phyloP scores from a whole-genome alignment of 1,284 basidiomycete species.

The Macrocystidia cucumis region DNA sequence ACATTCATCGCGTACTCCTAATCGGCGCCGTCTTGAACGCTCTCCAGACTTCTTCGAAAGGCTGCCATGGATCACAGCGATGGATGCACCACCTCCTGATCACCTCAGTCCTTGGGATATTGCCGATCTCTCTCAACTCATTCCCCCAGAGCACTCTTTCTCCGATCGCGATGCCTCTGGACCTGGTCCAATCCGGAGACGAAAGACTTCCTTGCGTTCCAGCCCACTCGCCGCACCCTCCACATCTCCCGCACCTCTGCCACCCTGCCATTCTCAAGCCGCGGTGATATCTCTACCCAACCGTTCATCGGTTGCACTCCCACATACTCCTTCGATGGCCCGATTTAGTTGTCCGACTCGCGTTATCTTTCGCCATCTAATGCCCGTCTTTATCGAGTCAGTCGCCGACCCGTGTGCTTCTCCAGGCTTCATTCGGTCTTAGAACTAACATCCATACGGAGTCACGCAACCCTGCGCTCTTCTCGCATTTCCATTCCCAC shows the following conservation, averaged over 20 bases:
- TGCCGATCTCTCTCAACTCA: slow-evolving; percentile 49
- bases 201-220: slow-evolving; percentile 41
- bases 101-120: slow-evolving; percentile 34
- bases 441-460: too few relatives aligned
- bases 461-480: too few relatives aligned
- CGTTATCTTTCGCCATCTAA: not conserved
- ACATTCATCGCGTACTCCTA: slow-evolving; percentile 16
- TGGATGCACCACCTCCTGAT: slow-evolving; percentile 36
- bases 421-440: too few relatives aligned
- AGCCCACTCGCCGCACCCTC: slow-evolving; percentile 29
- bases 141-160: slow-evolving; percentile 13
- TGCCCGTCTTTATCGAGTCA: not conserved
- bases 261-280: slow-evolving; percentile 22
- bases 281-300: too few relatives aligned
- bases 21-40: slow-evolving; percentile 22
- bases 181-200: slow-evolving; percentile 47
- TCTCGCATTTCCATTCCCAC: too few relatives aligned
- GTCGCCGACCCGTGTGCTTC: too few relatives aligned
- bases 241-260: slow-evolving; percentile 18
- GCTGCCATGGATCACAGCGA: slow-evolving; percentile 52
- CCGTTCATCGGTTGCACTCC: too few relatives aligned
- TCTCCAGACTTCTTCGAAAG: slow-evolving; percentile 40
- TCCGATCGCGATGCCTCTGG: slow-evolving; percentile 12
- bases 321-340: too few relatives aligned
- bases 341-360: too few relatives aligned